These are phyloP conservation scores for Orbilia blumenaviensis DNA, from an alignment of 2,329 filamentous ascomycete genomes.

Conservation along the genomic window DNA sequence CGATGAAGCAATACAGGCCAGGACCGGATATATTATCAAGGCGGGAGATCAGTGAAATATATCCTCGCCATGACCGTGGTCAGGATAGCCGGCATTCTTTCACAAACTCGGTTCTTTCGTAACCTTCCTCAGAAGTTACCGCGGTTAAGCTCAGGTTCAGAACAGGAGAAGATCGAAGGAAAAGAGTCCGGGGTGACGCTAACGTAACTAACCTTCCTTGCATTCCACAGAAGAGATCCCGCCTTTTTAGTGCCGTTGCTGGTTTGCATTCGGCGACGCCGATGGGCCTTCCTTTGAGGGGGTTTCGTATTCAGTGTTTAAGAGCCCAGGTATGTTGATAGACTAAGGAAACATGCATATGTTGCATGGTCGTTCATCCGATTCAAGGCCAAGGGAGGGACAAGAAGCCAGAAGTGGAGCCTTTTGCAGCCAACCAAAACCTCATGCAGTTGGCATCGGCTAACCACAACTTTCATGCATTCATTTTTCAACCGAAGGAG, in stretches of 20 bases:
- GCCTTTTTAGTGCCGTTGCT: conserved; percentile 19
- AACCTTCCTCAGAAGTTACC: conserved; percentile 27
- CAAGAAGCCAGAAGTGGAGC: conserved; percentile 22
- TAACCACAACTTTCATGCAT: conserved; percentile 22
- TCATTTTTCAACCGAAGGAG: conserved; percentile 40
- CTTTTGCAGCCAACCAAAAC: background rate
- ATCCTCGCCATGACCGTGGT: conserved; percentile 6
- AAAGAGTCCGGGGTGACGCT: conserved; percentile 3
- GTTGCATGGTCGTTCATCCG: background rate
- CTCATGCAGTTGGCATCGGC: conserved; percentile 5
- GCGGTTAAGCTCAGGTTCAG: conserved; percentile 15
- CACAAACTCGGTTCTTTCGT: conserved; percentile 34
- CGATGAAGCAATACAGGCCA: background rate
- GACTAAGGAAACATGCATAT: too few relatives aligned
- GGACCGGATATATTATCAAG: background rate
- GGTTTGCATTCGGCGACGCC: conserved; percentile 48
- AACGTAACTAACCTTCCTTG: background rate
- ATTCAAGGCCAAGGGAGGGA: background rate
- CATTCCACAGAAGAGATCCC: conserved; percentile 27
- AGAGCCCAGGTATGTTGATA: too few relatives aligned
- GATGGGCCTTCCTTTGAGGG: conserved; percentile 20
- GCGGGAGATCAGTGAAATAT: conserved; percentile 26
- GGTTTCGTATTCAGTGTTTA: background rate
- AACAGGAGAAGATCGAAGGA: conserved; percentile 9
- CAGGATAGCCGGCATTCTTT: conserved; percentile 21